Evolutionary conservation across 768 basidiomycete species (phyloP), one percentile per base, ranked within the genome.

Genomic region (Rhizopogon vulgaris): DNA sequence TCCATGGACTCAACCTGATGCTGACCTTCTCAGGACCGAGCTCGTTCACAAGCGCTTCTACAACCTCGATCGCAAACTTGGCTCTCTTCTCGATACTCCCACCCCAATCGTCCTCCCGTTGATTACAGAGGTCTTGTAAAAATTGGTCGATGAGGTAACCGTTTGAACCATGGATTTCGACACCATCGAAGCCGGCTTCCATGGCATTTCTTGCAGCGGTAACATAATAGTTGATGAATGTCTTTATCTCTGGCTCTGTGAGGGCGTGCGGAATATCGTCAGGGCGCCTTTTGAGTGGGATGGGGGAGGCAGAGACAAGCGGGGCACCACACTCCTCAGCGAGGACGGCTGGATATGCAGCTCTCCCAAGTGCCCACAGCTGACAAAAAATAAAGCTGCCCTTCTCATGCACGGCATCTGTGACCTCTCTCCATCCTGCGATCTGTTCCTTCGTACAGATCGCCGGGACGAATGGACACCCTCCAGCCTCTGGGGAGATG

Each of bases 121-220:
- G 63, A 58, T 79, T 78, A n/a, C 62, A 54, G 10, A 60, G 57
- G 41, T 64, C 57, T 48, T 75, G 69, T n/a, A 73, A 47, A 60
- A 77, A 76, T 57, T 77, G 73, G 49, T 78, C 71, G 1, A 69
- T 8, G 14, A 72, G 55, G 41, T 63, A 70, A 1, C 71, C 69
- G 40, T 67, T 63, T 6, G 67, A 63, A 9, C 48, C 60, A 38
- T 69, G 66, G 27, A 69, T 56, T 63, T 80, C 77, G 8, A 76
- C 70, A 2, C 82, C 84, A 54, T 85, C 82, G 57, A 85, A 85
- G 0, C 81, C 83, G 17, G 83, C 83, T 14, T 64, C 52, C 6
- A 80, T 70, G 1, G 79, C 82, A 50, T 80, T 80, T 41, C 66
- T 63, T 0, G 83, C 82, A 14, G 78, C 79, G 12, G 68, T 59